These are phyloP conservation scores for Fraxinus excelsior DNA, from an alignment of 257 asterid genomes.

Conservation along the genomic window DNA sequence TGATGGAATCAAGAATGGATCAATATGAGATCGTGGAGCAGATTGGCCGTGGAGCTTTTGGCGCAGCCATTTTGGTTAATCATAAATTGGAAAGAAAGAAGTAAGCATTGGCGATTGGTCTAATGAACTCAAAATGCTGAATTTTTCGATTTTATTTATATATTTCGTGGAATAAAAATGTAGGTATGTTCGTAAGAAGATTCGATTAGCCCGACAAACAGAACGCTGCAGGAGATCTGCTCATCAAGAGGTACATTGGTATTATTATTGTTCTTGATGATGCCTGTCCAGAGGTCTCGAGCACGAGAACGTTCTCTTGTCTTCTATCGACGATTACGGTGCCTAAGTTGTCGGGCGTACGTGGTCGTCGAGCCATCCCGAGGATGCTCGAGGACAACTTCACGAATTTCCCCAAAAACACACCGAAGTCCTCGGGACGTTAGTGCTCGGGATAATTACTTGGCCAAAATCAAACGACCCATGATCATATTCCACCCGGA, in stretches of 20 bases:
- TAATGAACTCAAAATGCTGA: constrained; percentile 21
- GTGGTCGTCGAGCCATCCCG: too few relatives aligned
- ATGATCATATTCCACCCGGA: too few relatives aligned
- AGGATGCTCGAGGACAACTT: too few relatives aligned
- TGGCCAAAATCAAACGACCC: too few relatives aligned
- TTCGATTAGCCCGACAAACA: constrained; percentile 92
- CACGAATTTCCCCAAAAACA: too few relatives aligned
- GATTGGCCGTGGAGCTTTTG: constrained; percentile 99
- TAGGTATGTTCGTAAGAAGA: constrained; percentile 95
- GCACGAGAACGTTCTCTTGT: too few relatives aligned
- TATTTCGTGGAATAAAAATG: constrained; percentile 23
- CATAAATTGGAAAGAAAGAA: constrained; percentile 85
- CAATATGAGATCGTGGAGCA: constrained; percentile 60
- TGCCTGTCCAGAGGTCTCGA: too few relatives aligned
- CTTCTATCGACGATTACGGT: too few relatives aligned
- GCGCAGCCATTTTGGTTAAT: constrained; percentile 95
- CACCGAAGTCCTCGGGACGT: too few relatives aligned
- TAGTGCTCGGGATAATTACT: too few relatives aligned
- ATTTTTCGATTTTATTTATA: not conserved
- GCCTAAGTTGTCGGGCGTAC: too few relatives aligned
- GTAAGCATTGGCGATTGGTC: constrained; percentile 49
- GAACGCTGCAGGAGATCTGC: constrained; percentile 99
- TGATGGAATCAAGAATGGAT: constrained; percentile 81
- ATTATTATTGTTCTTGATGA: too few relatives aligned
- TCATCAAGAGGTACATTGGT: constrained; percentile 77